Evolutionary conservation across 805 yeast species (phyloP).

Genomic region (Hanseniaspora occidentalis): DNA sequence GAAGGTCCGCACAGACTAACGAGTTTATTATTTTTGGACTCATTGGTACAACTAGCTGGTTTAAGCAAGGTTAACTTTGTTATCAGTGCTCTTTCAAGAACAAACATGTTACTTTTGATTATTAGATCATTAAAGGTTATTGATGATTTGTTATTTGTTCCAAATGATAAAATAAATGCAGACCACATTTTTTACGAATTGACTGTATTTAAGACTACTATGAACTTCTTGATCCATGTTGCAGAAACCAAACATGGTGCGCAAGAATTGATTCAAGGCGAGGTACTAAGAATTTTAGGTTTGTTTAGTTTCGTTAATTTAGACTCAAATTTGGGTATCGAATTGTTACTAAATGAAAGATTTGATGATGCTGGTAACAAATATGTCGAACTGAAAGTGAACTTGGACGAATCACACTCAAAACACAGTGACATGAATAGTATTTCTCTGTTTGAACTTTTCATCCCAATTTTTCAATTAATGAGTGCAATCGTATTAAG

Average conservation of each 20-base stretch:
- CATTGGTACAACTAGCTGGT: slow-evolving; percentile 43
- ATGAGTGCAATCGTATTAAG: slow-evolving; percentile 55
- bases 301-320: slow-evolving; percentile 43
- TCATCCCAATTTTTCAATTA: slow-evolving; percentile 65
- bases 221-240: slow-evolving; percentile 57
- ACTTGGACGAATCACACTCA: slow-evolving; percentile 40
- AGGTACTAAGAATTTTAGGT: slow-evolving; percentile 49
- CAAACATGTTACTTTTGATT: slow-evolving; percentile 52
- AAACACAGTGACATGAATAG: slow-evolving; percentile 19
- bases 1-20: slow-evolving; percentile 69
- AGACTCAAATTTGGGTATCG: slow-evolving; percentile 74
- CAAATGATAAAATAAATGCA: slow-evolving; percentile 29
- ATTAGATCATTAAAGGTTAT: slow-evolving; percentile 56
- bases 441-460: slow-evolving; percentile 51
- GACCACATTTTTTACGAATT: slow-evolving; percentile 57
- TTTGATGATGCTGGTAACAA: slow-evolving; percentile 17
- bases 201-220: slow-evolving; percentile 61
- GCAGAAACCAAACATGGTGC: slow-evolving; percentile 75
- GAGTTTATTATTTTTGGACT: slow-evolving; percentile 63
- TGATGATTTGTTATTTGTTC: slow-evolving; percentile 33
- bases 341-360: slow-evolving; percentile 31
- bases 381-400: slow-evolving; percentile 32
- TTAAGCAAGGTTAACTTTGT: slow-evolving; percentile 41
- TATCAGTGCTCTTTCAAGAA: slow-evolving; percentile 46
- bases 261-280: slow-evolving; percentile 58